These are phyloP conservation scores for Leccinum angustisporum DNA, from an alignment of 1,284 basidiomycete genomes.

Conservation along the genomic window DNA sequence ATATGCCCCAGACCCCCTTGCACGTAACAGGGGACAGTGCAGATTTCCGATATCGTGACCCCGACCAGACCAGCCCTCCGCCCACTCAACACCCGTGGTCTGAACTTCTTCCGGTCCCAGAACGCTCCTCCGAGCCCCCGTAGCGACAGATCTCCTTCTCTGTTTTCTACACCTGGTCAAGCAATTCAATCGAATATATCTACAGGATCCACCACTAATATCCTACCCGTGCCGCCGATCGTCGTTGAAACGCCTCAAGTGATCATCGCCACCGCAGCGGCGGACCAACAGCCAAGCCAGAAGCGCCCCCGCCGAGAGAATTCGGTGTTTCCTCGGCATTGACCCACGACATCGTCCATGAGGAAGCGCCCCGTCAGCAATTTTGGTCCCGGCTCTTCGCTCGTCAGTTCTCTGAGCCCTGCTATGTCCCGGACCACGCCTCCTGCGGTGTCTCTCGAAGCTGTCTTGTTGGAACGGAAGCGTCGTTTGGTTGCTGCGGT, in stretches of 20 bases:
- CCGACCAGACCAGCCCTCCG: slow-evolving; percentile 36
- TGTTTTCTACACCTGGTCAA: neutral
- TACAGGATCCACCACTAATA: neutral
- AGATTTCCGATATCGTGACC: slow-evolving; percentile 24
- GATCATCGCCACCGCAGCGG: neutral
- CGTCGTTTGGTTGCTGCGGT: too few species aligned
- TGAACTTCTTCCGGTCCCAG: too few species aligned
- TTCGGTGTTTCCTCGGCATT: neutral
- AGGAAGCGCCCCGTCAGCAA: slow-evolving; percentile 17
- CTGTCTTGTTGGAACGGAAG: too few species aligned
- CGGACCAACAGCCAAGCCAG: slow-evolving; percentile 1
- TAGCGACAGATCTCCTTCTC: too few species aligned
- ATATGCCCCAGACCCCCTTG: too few species aligned
- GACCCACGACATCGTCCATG: neutral
- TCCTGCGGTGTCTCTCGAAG: too few species aligned
- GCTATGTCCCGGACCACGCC: too few species aligned
- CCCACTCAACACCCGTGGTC: slow-evolving; percentile 40
- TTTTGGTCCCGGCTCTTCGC: neutral
- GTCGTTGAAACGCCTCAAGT: neutral
- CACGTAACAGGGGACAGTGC: slow-evolving; percentile 17
- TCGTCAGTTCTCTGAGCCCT: too few species aligned
- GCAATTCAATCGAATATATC: neutral
- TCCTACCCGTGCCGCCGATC: neutral
- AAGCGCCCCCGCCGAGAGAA: neutral
- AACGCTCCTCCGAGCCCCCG: too few species aligned